phyloP scores from a whole-genome alignment of 805 yeast species.

The Lachancea quebecensis region DNA sequence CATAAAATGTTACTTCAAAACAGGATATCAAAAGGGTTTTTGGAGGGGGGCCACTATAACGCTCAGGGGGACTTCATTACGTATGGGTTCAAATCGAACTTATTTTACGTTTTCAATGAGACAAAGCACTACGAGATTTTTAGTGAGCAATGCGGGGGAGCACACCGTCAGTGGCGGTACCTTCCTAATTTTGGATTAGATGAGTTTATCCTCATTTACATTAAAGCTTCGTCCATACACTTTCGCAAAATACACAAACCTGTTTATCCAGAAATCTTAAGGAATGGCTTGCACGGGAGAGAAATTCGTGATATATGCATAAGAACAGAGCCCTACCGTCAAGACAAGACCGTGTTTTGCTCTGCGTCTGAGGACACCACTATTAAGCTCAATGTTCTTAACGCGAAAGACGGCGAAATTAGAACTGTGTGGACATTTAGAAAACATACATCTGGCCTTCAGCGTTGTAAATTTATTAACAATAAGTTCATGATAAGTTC shows the following conservation, averaged over 20 bases:
- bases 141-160: slow-evolving; percentile 80
- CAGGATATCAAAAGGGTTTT: slow-evolving; percentile 63
- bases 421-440: slow-evolving; percentile 54
- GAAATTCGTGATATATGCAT: slow-evolving; percentile 74
- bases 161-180: slow-evolving; percentile 79
- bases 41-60: slow-evolving; percentile 62
- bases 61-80: slow-evolving; percentile 44
- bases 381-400: slow-evolving; percentile 45
- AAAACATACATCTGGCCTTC: slow-evolving; percentile 85
- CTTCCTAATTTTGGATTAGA: slow-evolving; percentile 18
- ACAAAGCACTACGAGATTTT: slow-evolving; percentile 62
- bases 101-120: slow-evolving; percentile 78
- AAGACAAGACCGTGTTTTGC: slow-evolving; percentile 30
- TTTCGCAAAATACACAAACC: slow-evolving; percentile 18
- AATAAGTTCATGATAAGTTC: slow-evolving; percentile 44
- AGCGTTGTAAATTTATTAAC: slow-evolving; percentile 57
- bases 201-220: slow-evolving; percentile 45
- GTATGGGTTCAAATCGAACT: slow-evolving; percentile 77
- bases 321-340: slow-evolving; percentile 30
- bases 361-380: slow-evolving; percentile 91
- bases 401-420: slow-evolving; percentile 36
- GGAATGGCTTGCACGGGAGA: slow-evolving; percentile 80
- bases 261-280: slow-evolving; percentile 31
- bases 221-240: slow-evolving; percentile 47
- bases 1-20: slow-evolving; percentile 44